Evolutionary conservation across 1,284 basidiomycete genomes (phyloP), one percentile per base, ranked within the genome.

Genomic region (Tylopilus sp.): DNA sequence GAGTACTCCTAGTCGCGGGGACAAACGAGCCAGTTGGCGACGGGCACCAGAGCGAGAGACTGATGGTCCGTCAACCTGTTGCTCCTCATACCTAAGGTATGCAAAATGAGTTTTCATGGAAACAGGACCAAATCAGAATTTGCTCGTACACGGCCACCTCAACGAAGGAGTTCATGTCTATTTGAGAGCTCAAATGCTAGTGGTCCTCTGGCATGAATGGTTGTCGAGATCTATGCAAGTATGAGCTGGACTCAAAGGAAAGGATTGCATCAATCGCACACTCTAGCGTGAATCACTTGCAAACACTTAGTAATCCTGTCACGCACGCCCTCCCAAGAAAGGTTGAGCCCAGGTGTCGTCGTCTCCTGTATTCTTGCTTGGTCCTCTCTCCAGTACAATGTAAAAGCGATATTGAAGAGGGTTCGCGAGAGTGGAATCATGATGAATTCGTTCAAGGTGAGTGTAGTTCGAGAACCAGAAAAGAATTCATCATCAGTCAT

Each of bases 401-500:
- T 83, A 73, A 96, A 97, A 0, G 91, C 91, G 47, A 95, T 86
- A 69, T 95, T 93, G 59, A 95, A 80, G 59, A 96, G 79, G 67
- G 93, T 85, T 15, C 87, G 85, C 29, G 89, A 92, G 67, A 94
- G 89, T 26, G 81, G 83, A 66, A n/a, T n/a, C n/a, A n/a, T n/a
- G n/a, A 80, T 84, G 63, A 98, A 85, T 74, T 99, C 97, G 72
- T 98, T 96, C 12, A 97, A 79, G 0, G 86, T 86, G 4, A 99
- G 85, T 10, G 77, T 76, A 22, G 67, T 76, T 47, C 76, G 70
- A 52, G 77, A 73, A 56, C 65, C 65, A 3, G 79, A 77, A 76
- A 97, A 97, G 81, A 99, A 99, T 78, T 99, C 97, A 77, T 99
- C 97, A 72, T 99, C 98, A 4, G 95, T 95, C 83, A 99, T 94